Evolutionary conservation across 2,329 filamentous ascomycete species (phyloP), one percentile per base, ranked within the genome.

Genomic region (Fusarium veterinarium): DNA sequence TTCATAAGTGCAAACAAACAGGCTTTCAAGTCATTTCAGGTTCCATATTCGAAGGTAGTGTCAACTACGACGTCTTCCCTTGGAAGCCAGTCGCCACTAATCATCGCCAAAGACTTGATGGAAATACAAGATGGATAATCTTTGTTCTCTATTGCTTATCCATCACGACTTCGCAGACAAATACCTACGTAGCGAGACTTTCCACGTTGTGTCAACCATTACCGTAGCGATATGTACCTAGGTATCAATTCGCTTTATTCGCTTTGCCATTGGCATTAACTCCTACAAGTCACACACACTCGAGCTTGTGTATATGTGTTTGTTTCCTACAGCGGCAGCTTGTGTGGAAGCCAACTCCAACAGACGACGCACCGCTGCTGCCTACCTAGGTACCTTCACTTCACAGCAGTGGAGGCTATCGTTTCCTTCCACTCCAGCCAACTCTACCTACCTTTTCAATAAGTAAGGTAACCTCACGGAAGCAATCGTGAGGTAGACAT

Each of bases 301-400:
- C 30, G 20, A 23, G 33, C 28, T 28, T 53, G 6, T 23, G 13
- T 20, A 11, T 41, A 23, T 23, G 40, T 42, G 56, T 40, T 58
- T 41, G 44, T 23, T 51, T 49, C 30, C 17, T n/a, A n/a, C 33
- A 23, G 23, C 33, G 40, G 30, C 58, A 23, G 33, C 25, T 37
- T 35, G 12, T 41, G 23, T 58, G 17, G 45, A 55, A 55, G 45
- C 41, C 63, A 49, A 53, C 58, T 42, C 33, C 52, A 38, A 37
- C 20, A 67, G 58, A 52, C 69, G 51, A 69, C 71, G 70, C 70
- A 68, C 45, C 30, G 51, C 49, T 67, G 58, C 41, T 73, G 62
- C 70, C 70, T 73, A 40, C 30, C 28, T 61, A 28, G 16, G 25
- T 23, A 19, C 38, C 41, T 56, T 70, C 51, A 20, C 38, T 55